A percentile compares a stretch with the other conserved stretches of the same genome.
phyloP scores from a whole-genome alignment of 2,329 filamentous ascomycete genomes.

The Aureobasidium lini region DNA sequence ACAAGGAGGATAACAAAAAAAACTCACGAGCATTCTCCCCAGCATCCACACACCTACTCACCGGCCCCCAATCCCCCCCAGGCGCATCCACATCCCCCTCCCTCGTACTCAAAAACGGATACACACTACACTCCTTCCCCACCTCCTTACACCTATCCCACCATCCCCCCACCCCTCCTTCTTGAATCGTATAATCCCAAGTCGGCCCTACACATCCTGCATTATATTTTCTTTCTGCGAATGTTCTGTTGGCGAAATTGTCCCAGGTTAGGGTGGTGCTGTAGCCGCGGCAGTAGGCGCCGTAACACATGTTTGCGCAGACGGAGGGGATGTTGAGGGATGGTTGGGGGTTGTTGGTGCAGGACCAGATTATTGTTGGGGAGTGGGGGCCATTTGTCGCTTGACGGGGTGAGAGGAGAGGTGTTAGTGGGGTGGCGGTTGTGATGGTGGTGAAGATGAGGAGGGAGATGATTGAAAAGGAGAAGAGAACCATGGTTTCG shows the following conservation, averaged over 20 bases:
- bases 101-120: neutral
- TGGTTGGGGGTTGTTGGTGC: neutral
- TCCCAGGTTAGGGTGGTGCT: neutral
- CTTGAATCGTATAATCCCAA: neutral
- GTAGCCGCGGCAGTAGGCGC: neutral
- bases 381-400: neutral
- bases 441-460: neutral
- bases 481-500: too few relatives aligned
- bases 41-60: neutral
- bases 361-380: neutral
- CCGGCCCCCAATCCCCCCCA: neutral
- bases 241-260: neutral
- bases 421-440: neutral
- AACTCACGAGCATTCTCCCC: neutral
- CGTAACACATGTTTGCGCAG: slow-evolving; percentile 2
- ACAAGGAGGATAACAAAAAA: neutral
- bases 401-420: neutral
- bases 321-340: neutral
- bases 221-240: neutral
- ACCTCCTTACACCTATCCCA: neutral
- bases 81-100: neutral
- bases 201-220: neutral
- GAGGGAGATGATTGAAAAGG: neutral
- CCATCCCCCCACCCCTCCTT: neutral
- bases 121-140: neutral